Percentiles rank a stretch among this genome's conserved stretches.
These are phyloP conservation scores for Lumnitzera racemosa DNA, from an alignment of 345 rosid species.

Conservation along the genomic window DNA sequence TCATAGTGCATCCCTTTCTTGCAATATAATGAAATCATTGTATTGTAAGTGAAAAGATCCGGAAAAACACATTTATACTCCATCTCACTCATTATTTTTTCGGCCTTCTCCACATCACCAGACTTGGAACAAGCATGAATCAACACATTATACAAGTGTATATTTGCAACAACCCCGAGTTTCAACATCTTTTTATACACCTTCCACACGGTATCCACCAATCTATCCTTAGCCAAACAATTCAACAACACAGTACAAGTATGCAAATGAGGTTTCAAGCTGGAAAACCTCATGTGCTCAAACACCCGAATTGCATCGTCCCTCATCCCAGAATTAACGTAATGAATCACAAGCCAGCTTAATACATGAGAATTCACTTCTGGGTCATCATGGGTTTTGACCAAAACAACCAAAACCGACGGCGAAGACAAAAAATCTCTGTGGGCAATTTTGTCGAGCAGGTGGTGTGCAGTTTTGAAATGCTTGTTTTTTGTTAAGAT, in stretches of 20 bases:
- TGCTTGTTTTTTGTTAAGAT: slow-evolving; percentile 53
- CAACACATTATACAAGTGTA: slow-evolving; percentile 77
- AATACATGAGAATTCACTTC: slow-evolving; percentile 64
- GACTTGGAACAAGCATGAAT: slow-evolving; percentile 86
- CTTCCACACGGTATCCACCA: slow-evolving; percentile 74
- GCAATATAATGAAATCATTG: slow-evolving; percentile 68
- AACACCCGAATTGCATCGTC: slow-evolving; percentile 68
- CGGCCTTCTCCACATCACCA: slow-evolving; percentile 60
- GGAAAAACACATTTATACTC: slow-evolving; percentile 53
- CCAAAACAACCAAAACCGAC: slow-evolving; percentile 54
- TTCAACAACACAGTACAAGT: slow-evolving; percentile 86
- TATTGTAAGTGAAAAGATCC: slow-evolving; percentile 68
- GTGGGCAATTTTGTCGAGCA: slow-evolving; percentile 72
- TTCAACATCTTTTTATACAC: slow-evolving; percentile 67
- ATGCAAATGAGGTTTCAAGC: slow-evolving; percentile 67
- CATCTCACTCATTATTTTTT: slow-evolving; percentile 69
- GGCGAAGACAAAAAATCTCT: slow-evolving; percentile 71
- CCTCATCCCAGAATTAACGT: slow-evolving; percentile 54
- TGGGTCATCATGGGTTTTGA: slow-evolving; percentile 41
- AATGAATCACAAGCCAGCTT: slow-evolving; percentile 76
- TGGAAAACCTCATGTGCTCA: slow-evolving; percentile 47
- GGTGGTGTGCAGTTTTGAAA: slow-evolving; percentile 64
- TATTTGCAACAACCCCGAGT: slow-evolving; percentile 60
- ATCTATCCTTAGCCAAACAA: slow-evolving; percentile 54
- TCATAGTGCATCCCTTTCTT: slow-evolving; percentile 90